These are phyloP conservation scores for Hemisphaericaspora lyxosophila DNA, from an alignment of 1,139 yeast species.

Conservation along the genomic window DNA sequence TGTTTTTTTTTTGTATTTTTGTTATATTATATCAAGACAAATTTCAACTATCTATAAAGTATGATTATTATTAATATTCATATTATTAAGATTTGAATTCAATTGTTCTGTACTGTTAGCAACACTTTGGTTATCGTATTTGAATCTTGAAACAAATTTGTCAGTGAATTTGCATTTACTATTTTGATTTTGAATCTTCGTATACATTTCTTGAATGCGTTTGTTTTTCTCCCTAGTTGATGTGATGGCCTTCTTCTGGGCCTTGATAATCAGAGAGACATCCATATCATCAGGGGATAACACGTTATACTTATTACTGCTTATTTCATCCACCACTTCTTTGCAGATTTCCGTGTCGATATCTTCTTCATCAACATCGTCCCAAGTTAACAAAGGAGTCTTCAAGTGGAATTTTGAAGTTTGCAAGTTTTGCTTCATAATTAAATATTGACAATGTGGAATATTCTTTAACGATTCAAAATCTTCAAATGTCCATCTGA, in stretches of 20 bases:
- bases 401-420: conserved; percentile 48
- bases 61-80: too few species aligned
- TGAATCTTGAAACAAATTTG: conserved; percentile 19
- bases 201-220: conserved; percentile 34
- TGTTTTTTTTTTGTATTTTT: too few species aligned
- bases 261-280: conserved; percentile 40
- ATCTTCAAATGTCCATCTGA: conserved; percentile 85
- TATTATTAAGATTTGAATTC: background rate
- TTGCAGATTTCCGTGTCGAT: conserved; percentile 35
- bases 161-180: conserved; percentile 14
- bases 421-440: conserved; percentile 61
- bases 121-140: conserved; percentile 32
- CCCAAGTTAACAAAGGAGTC: conserved; percentile 62
- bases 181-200: conserved; percentile 18
- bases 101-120: conserved; percentile 22
- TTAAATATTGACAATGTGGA: conserved; percentile 78
- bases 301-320: conserved; percentile 30
- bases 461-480: conserved; percentile 80
- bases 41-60: too few species aligned
- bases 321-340: conserved; percentile 44
- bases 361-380: conserved; percentile 48
- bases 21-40: too few species aligned
- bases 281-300: conserved; percentile 36
- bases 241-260: conserved; percentile 46
- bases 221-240: conserved; percentile 38